Evolutionary conservation across 129 eudicot genomes (phyloP).

Genomic region (Helichrysum umbraculigerum): DNA sequence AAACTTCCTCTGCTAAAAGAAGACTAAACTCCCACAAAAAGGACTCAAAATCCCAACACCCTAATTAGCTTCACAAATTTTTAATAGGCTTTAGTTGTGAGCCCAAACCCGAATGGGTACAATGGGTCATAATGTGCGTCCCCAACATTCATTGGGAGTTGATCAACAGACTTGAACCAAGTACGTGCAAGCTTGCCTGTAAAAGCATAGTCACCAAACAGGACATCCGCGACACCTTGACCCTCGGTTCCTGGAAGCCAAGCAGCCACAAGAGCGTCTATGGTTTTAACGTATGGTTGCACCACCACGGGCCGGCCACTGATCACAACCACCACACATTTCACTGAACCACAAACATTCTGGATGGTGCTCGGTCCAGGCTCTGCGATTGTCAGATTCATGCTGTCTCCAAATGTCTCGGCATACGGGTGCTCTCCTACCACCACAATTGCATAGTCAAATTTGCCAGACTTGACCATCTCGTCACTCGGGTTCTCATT

Average conservation of each 20-base stretch:
- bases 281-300: constrained; percentile 52
- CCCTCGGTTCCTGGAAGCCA: constrained; percentile 89
- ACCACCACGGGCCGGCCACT: constrained; percentile 76
- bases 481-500: constrained; percentile 51
- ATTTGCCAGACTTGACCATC: constrained; percentile 53
- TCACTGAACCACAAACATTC: constrained; percentile 60
- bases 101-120: constrained; percentile 70
- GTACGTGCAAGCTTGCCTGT: constrained; percentile 69
- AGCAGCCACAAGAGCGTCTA: constrained; percentile 79
- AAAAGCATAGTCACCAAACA: constrained; percentile 75
- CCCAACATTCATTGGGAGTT: constrained; percentile 81
- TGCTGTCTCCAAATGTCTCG: constrained; percentile 72
- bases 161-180: constrained; percentile 81
- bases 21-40: constrained; percentile 28
- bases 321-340: constrained; percentile 70
- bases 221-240: constrained; percentile 73
- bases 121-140: constrained; percentile 76
- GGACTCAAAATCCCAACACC: constrained; percentile 17
- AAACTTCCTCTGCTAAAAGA: background rate
- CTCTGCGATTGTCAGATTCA: constrained; percentile 56
- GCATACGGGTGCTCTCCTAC: constrained; percentile 88
- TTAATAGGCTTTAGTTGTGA: constrained; percentile 51
- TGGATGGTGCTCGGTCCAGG: constrained; percentile 59
- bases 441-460: constrained; percentile 73
- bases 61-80: constrained; percentile 26